Evolutionary conservation across 495 filamentous ascomycete species (phyloP), one percentile per base, ranked within the genome.

Genomic region (Pyronema omphalodes): DNA sequence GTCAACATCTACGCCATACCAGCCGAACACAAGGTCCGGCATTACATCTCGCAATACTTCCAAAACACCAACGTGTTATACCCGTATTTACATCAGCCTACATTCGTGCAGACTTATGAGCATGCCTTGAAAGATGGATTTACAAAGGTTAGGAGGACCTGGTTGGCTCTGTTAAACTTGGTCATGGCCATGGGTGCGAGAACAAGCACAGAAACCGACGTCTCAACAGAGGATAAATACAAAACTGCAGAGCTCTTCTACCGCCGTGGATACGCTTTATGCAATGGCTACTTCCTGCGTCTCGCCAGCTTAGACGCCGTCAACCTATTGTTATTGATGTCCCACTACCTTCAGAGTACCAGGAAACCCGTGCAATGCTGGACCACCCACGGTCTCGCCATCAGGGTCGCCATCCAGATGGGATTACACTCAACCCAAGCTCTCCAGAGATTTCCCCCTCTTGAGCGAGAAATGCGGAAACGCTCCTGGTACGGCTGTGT

Each of bases 401-500:
- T 71, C 0, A 66, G 65, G 37, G 68, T 68, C 9, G 70, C 71
- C 6, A 59, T 70, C 8, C 67, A 70, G 41, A 59, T 73, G 15
- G 71, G 71, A 5, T 40, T 73, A 7, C 71, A 73, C 55, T 71
- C 68, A 0, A 56, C 51, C 23, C 62, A 69, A 44, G 67, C 71
- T 1, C 62, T 60, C 1, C 57, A 54, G 9, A 50, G 55, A 7
- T 70, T 68, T 46, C 57, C 62, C 7, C 62, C 65, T 0, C 36
- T 72, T 0, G 70, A 72, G 14, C 60, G 64, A 1, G 71, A 74
- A 55, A 64, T 61, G 1, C 56, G 71, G 1, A 71, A 71, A 53
- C 63, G 71, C 1, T 69, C 69, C 1, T 74, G 71, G 71, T 74
- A 66, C 43, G 69, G 67, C 0, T 74, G 71, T 51, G 63, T 73